Evolutionary conservation across 75 land plant genomes (phyloP).

Genomic region (Cupressus sempervirens): DNA sequence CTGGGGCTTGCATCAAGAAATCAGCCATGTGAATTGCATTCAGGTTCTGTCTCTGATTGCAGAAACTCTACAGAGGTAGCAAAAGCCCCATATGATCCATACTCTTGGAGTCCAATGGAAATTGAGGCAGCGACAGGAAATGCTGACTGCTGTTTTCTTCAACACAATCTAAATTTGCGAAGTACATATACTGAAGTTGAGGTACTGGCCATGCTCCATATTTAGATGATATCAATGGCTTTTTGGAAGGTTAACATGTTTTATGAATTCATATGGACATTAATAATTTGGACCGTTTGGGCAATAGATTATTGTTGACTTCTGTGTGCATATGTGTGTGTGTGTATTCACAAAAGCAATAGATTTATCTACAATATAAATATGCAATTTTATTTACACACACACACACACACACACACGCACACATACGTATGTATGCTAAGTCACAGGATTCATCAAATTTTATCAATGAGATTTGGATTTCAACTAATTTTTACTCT

Average conservation of each 20-base stretch:
- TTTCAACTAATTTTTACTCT: too few relatives aligned
- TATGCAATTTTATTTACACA: too few relatives aligned
- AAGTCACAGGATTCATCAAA: too few relatives aligned
- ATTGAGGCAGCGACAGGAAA: conserved; percentile 69
- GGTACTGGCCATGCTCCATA: conserved; percentile 27
- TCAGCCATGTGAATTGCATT: neutral
- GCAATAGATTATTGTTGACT: neutral
- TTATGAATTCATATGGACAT: neutral
- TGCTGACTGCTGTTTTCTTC: conserved; percentile 36
- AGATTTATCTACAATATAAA: too few relatives aligned
- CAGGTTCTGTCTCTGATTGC: neutral
- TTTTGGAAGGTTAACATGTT: neutral
- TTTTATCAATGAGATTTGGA: too few relatives aligned
- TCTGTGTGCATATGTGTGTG: neutral
- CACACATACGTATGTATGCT: too few relatives aligned
- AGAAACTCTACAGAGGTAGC: neutral
- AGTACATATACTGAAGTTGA: conserved; percentile 77
- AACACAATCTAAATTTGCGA: conserved; percentile 54
- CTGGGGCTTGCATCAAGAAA: neutral
- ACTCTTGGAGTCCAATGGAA: conserved; percentile 63
- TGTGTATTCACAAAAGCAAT: too few relatives aligned
- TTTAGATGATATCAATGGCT: neutral
- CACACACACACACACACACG: too few relatives aligned
- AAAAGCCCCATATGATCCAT: conserved; percentile 30
- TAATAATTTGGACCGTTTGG: neutral